Evolutionary conservation across 1,284 basidiomycete genomes (phyloP), one percentile per base, ranked within the genome.

Genomic region (Rhodotorula sp.): DNA sequence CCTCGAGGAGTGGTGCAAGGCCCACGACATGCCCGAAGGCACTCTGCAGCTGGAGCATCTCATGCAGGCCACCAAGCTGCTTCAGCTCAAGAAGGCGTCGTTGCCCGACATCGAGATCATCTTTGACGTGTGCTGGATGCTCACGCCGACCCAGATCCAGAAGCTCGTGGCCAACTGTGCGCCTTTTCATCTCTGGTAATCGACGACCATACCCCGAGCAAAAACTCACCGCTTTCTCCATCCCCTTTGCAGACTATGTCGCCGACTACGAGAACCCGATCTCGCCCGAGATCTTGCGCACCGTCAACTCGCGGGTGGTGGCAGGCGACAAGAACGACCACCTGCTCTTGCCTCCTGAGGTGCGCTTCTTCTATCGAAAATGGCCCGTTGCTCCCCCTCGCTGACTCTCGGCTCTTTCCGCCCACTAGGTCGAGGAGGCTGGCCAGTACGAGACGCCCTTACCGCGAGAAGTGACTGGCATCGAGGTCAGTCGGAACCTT

Each of bases 191-290:
- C 4, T 23, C 3, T 47, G 15, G n/a, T n/a, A 47, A 16, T 34
- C 12, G 5, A 23, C 50, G 2, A 10, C 18, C 16, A 6, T 12
- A 7, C 49, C n/a, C 34, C 34, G 34, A 34, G 34, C 34, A 43
- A 38, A 26, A 15, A n/a, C 45, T 55, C 10, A 58, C 61, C n/a
- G 38, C 38, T 43, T n/a, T 12, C 52, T n/a, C 16, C 79, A 93
- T 97, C 87, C 97, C 95, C 83, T 91, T 90, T 71, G 95, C 97
- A 83, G 99, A 99, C 84, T 95, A 97, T 79, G 95, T 97, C 71
- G 97, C 97, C 60, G 97, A 99, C 83, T 97, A 97, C 81, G 93
- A 97, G 90, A 93, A 92, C 76, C 95, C 95, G 8, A 95, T 98
- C 78, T 94, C 94, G 0, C 91, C 93, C 47, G 95, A 98, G 82